A percentile compares a stretch with the other conserved stretches of the same genome.
phyloP scores from a whole-genome alignment of 148 eudicot species.

The Silene conica region DNA sequence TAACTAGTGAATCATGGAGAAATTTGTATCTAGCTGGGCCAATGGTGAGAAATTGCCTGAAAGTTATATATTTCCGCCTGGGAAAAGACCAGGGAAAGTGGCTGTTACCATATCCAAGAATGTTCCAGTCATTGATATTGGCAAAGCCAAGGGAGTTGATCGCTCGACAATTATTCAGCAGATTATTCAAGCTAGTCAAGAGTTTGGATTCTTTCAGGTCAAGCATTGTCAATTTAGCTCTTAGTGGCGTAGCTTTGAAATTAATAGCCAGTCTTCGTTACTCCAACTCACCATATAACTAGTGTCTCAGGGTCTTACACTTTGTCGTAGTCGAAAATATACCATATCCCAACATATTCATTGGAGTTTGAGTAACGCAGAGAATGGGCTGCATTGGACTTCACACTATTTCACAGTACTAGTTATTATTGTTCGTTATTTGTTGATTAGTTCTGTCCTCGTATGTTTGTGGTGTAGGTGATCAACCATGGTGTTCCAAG shows the following conservation, averaged over 20 bases:
- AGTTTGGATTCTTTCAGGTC: constrained; percentile 42
- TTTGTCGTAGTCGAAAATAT: background rate
- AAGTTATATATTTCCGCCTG: constrained; percentile 26
- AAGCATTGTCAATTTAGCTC: background rate
- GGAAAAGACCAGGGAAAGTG: constrained; percentile 30
- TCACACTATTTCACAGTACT: no score
- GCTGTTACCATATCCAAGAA: constrained; percentile 15
- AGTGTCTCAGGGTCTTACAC: background rate
- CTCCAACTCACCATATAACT: background rate
- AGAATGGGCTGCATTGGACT: background rate
- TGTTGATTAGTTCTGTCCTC: background rate
- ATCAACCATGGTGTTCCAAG: constrained; percentile 34
- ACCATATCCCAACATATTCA: no score
- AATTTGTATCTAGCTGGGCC: constrained; percentile 31
- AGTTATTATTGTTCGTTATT: background rate
- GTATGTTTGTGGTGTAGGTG: constrained; percentile 19
- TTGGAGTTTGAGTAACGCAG: no score
- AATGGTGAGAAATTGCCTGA: constrained; percentile 29
- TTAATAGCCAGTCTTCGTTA: background rate
- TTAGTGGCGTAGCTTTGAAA: background rate
- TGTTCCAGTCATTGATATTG: constrained; percentile 29
- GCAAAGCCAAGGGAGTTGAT: constrained; percentile 2
- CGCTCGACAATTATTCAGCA: constrained; percentile 15
- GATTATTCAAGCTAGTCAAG: constrained; percentile 32
- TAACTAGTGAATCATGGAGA: constrained; percentile 19